Base-by-base conservation (phyloP, 768 basidiomycete species). In the Cyclocybe aegerita region DNA sequence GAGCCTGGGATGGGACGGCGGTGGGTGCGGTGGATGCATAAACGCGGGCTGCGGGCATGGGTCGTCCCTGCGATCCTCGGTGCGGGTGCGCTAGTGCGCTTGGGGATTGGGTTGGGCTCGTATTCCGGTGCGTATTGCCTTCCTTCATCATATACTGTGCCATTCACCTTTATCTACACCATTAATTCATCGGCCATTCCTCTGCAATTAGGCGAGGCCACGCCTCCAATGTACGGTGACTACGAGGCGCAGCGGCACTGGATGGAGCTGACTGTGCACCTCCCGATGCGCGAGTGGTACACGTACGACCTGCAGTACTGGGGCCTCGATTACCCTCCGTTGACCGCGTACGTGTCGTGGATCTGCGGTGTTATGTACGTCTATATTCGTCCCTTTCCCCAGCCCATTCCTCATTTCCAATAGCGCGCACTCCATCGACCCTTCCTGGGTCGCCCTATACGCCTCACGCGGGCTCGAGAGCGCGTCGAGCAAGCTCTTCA, bases 211-310 rank as follows among this genome's bases (percentile, higher is more conserved):
- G 92, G 93, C 5, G 65, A 80, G 55, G 74, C 65, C 30, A 80
- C 82, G 2, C 88, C 93, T 0, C 92, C 91, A 0, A 86, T 93
- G 84, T 91, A 79, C 56, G 93, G 93, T 3, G 93, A 96, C 68
- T 96, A 90, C 58, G 93, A 96, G 65, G 93, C 93, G 0, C 93
- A 95, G 61, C 75, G 93, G 46, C 93, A 95, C 68, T 96, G 93
- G 93, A 91, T 96, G 90, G 93, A 95, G 59, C 64, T 96, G 35
- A 92, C 90, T 2, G 67, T 85, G 17, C 88, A 94, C 62, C 72
- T 93, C 0, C 90, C 93, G 0, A 60, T 82, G 14, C 70, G 70
- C 10, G 70, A 86, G 54, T 98, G 95, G 95, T 98, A 98, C 67
- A 83, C 71, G 1, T 90, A 93, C 65, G 90, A 96, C 61, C 74